Conservation (phyloP, 306 rosid species). For the Biancaea sappan region DNA sequence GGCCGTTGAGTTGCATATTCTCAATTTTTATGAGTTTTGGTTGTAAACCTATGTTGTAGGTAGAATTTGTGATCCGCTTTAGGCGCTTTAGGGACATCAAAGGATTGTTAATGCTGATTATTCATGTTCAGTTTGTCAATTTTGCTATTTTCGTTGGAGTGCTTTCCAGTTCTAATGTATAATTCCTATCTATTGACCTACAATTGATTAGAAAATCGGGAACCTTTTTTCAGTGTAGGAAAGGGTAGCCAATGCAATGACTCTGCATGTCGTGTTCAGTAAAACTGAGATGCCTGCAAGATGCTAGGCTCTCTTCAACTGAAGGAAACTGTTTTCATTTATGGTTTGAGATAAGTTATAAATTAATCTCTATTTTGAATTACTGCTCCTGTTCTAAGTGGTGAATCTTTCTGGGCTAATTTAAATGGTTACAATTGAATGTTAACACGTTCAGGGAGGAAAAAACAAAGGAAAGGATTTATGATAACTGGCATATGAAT, state of each 20-base stretch:
- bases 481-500: background rate
- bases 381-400: background rate
- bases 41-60: conserved; percentile 45
- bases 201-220: background rate
- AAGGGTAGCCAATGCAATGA: background rate
- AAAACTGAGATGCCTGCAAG: background rate
- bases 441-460: background rate
- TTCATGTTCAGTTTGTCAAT: conserved; percentile 29
- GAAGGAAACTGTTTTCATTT: background rate
- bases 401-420: background rate
- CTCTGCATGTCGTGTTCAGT: background rate
- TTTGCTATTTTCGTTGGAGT: conserved; percentile 15
- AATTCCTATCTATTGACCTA: conserved; percentile 1
- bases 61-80: conserved; percentile 15
- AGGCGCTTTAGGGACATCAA: conserved; percentile 20
- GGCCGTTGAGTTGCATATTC: conserved; percentile 47
- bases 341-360: background rate
- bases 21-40: conserved; percentile 34
- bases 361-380: background rate
- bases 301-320: background rate
- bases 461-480: too few species aligned
- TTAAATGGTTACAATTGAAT: background rate
- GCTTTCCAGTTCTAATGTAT: conserved; percentile 7
- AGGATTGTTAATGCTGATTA: conserved; percentile 27
- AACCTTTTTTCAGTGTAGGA: background rate